Base-by-base conservation (phyloP, 768 basidiomycete species). In the Trametes cubensis region DNA sequence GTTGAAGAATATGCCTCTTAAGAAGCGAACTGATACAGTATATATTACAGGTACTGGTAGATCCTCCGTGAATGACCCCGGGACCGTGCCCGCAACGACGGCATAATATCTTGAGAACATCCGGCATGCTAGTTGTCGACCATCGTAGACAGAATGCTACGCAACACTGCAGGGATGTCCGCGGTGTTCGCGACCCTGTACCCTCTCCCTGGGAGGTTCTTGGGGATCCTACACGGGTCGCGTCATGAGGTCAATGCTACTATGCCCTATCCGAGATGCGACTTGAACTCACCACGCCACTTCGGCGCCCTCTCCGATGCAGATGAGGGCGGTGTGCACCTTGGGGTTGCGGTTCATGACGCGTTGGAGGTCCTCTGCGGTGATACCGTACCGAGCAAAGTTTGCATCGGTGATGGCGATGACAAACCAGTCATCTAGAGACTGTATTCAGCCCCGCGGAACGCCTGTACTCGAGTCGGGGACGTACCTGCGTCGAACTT, bases 371-470 rank as follows among this genome's bases (percentile, higher is more conserved):
- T 87, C 82, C 59, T 85, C 85, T 5, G 81, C 76, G 10, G 83
- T 83, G 60, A 89, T 87, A 52, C 77, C 73, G 69, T 89, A 89
- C 42, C 85, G 77, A 23, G 77, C 81, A 61, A 88, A 88, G 72
- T 88, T 89, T 8, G 86, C 87, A 68, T 89, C 86, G 76, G 87
- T 87, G 49, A 89, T 82, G 4, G 85, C 82, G 61, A 89, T 86
- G 18, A 88, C 86, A 69, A 86, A 87, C 84, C 85, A 87, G 60
- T 88, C 86, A 65, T 89, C 86, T 85, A 58, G 1, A 49, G 18
- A 2, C 40, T n/a, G 6, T 45, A 14, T 20, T 48, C 28, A 44
- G 28, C 17, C 34, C 28, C 14, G 17, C 54, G 39, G 10, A 17
- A 41, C 18, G 21, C 42, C 15, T 23, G 15, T 2, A n/a, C 30